Base-by-base conservation (phyloP, 1,139 yeast species). In the Kodamaea sp. region DNA sequence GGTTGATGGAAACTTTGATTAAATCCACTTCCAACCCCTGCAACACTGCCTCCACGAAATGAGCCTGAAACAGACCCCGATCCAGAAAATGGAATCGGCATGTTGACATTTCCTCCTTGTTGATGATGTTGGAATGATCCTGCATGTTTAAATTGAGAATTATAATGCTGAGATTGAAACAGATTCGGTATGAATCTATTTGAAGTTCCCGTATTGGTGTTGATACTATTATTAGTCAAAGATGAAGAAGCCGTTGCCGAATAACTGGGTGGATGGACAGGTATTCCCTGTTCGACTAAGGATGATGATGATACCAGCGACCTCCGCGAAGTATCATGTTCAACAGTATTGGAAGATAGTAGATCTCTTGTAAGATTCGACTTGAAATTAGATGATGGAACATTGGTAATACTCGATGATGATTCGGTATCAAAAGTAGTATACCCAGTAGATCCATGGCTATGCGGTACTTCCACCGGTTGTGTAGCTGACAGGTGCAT, bases 251-350 rank as follows among this genome's bases (percentile, higher is more conserved):
- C 42, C 39, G 36, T 24, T 31, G 34, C 27, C 20, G 32, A 11
- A 33, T 42, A 39, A 31, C 43, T 38, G 27, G 45, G 47, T 2
- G 44, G 44, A 10, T 40, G 31, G 12, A 41, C 34, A 10, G 42
- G 39, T 29, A 8, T 6, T 29, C 31, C 6, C 31, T 39, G 20
- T 15, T 15, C 20, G 4, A 39, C 4, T 32, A 20, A 10, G 41
- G 38, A 23, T 36, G 38, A 24, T 39, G 35, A 4, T 26, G 24
- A 6, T 38, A 38, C 12, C 35, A 30, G 11, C 20, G 20, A n/a
- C 4, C 31, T 29, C 31, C 33, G 25, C 31, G 31, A 24, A 24
- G 29, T 5, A 15, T 22, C 7, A 27, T 32, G 7, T 24, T 20
- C 31, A 33, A 15, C 9, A 12, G 22, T 29, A n/a, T 9, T 12